Evolutionary conservation across 331 rosid genomes (phyloP).

Genomic region (Acacia pycnantha): DNA sequence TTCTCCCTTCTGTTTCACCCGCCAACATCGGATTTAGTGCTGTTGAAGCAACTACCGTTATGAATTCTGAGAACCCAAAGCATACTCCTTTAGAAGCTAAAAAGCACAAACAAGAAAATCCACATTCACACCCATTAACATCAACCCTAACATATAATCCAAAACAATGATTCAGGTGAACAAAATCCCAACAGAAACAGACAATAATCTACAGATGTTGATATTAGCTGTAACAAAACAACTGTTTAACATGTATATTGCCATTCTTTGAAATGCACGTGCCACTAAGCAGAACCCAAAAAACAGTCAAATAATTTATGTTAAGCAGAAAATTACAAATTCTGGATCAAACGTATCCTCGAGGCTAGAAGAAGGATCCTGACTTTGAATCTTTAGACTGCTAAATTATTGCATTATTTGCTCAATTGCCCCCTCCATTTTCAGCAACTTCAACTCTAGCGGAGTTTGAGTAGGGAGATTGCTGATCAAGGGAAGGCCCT

Average conservation of each 20-base stretch:
- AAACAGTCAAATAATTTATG: constrained; percentile 25
- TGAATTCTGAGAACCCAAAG: too few species aligned
- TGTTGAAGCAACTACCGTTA: too few species aligned
- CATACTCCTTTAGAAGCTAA: background rate
- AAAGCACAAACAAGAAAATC: constrained; percentile 12
- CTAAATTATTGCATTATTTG: constrained; percentile 42
- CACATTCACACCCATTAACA: constrained; percentile 18
- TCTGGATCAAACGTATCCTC: constrained; percentile 36
- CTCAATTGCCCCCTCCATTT: constrained; percentile 44
- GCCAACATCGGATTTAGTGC: background rate
- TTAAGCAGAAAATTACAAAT: constrained; percentile 37
- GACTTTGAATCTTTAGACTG: constrained; percentile 37
- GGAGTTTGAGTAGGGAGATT: constrained; percentile 39
- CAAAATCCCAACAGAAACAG: constrained; percentile 16
- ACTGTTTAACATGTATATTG: constrained; percentile 34
- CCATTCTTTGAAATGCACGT: constrained; percentile 48
- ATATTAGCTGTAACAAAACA: constrained; percentile 32
- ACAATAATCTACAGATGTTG: constrained; percentile 27
- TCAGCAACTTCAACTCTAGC: constrained; percentile 43
- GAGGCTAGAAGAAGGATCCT: constrained; percentile 43
- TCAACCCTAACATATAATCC: background rate
- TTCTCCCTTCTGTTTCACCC: background rate
- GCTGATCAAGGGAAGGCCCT: constrained; percentile 46
- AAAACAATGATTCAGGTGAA: background rate
- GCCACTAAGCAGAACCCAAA: constrained; percentile 27